Conservation (phyloP, 805 yeast genomes). For the Kodamaea laetipori region DNA sequence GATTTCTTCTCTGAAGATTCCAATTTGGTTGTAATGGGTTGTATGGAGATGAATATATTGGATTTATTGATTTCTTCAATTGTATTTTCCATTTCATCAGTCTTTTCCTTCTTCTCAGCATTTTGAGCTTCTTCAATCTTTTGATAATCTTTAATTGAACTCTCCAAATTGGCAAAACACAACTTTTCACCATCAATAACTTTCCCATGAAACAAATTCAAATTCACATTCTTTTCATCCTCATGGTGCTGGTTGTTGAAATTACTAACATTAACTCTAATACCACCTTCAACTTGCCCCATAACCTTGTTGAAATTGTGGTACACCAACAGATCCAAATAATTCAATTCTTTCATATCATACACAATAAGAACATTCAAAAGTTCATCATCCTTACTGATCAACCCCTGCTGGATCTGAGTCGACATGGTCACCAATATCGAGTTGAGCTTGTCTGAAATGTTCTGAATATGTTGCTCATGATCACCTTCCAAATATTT, state of each 20-base stretch:
- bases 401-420: slow-evolving; percentile 51
- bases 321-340: slow-evolving; percentile 50
- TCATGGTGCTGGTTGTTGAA: slow-evolving; percentile 36
- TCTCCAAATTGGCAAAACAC: slow-evolving; percentile 83
- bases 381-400: slow-evolving; percentile 54
- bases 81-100: slow-evolving; percentile 21
- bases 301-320: slow-evolving; percentile 62
- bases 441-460: slow-evolving; percentile 33
- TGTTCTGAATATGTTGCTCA: slow-evolving; percentile 30
- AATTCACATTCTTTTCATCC: slow-evolving; percentile 39
- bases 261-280: slow-evolving; percentile 60
- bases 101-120: slow-evolving; percentile 18
- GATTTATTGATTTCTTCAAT: slow-evolving; percentile 43
- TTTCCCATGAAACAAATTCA: slow-evolving; percentile 77
- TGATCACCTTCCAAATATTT: slow-evolving; percentile 31
- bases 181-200: slow-evolving; percentile 83
- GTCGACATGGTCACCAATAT: slow-evolving; percentile 42
- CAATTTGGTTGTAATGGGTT: slow-evolving; percentile 54
- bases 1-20: slow-evolving; percentile 15
- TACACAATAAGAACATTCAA: slow-evolving; percentile 54
- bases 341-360: slow-evolving; percentile 57
- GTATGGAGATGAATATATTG: slow-evolving; percentile 68
- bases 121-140: slow-evolving; percentile 21
- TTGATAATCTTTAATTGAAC: slow-evolving; percentile 53
- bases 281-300: slow-evolving; percentile 78